These are phyloP conservation scores for Phialocephala sp. DNA, from an alignment of 2,329 filamentous ascomycete genomes.

Conservation along the genomic window DNA sequence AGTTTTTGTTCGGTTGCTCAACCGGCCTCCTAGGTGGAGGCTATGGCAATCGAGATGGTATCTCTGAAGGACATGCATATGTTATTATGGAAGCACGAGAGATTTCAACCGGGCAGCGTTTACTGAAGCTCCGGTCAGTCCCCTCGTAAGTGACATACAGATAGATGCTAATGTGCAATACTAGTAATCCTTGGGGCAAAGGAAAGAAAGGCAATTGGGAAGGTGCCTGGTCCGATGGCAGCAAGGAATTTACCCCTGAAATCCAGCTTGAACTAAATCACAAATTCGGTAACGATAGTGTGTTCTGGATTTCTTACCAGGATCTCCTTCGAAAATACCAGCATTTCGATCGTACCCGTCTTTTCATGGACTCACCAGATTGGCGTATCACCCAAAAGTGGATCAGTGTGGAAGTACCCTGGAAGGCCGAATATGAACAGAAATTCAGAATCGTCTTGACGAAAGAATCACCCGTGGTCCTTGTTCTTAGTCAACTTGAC, in stretches of 20 bases:
- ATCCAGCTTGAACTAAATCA: constrained; percentile 62
- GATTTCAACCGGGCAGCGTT: constrained; percentile 57
- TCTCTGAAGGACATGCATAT: constrained; percentile 64
- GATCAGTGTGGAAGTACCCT: constrained; percentile 67
- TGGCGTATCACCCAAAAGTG: constrained; percentile 65
- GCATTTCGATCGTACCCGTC: constrained; percentile 64
- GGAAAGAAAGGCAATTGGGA: constrained; percentile 63
- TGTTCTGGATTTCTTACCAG: constrained; percentile 68
- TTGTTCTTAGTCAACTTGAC: constrained; percentile 67
- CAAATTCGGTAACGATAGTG: constrained; percentile 65
- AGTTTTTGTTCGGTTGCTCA: constrained; percentile 78
- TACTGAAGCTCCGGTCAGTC: constrained; percentile 57
- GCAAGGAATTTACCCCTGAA: constrained; percentile 65
- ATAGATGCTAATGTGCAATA: background rate
- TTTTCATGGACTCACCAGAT: constrained; percentile 59
- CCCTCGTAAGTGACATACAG: too few species aligned
- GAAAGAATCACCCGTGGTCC: constrained; percentile 61
- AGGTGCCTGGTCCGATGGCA: constrained; percentile 62
- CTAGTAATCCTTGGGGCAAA: constrained; percentile 63
- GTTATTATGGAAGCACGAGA: constrained; percentile 63
- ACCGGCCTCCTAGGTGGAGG: constrained; percentile 68
- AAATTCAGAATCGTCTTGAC: constrained; percentile 64
- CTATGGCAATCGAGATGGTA: constrained; percentile 64
- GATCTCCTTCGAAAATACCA: constrained; percentile 68
- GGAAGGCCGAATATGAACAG: constrained; percentile 65